These are phyloP conservation scores for Leptographium wingfieldii DNA, from an alignment of 2,329 filamentous ascomycete species.

Conservation along the genomic window DNA sequence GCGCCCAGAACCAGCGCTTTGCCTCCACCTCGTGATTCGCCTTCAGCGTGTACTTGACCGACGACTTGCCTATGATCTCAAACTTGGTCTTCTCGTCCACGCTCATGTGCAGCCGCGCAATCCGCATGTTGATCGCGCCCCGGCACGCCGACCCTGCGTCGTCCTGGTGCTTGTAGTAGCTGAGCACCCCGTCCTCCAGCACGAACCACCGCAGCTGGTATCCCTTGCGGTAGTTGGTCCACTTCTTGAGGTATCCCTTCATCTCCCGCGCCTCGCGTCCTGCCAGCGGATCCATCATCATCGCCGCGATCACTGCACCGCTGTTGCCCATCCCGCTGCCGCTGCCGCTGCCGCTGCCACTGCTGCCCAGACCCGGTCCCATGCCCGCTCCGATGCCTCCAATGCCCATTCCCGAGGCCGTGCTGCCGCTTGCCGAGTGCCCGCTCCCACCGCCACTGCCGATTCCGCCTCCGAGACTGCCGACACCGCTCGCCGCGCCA, in stretches of 20 bases:
- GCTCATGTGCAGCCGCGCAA: constrained; percentile 90
- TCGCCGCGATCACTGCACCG: neutral
- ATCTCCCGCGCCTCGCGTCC: constrained; percentile 88
- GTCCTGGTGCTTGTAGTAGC: constrained; percentile 99
- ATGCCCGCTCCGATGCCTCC: neutral
- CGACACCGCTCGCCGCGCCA: neutral
- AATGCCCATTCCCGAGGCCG: neutral
- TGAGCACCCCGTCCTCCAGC: constrained; percentile 89
- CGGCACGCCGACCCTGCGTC: constrained; percentile 92
- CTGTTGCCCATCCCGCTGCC: neutral
- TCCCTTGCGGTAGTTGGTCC: constrained; percentile 96
- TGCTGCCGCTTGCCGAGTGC: neutral
- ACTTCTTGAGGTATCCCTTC: constrained; percentile 98
- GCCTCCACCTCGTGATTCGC: constrained; percentile 97
- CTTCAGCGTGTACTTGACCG: constrained; percentile 95
- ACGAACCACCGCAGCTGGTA: constrained; percentile 98
- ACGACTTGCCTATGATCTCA: constrained; percentile 95
- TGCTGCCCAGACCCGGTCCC: neutral
- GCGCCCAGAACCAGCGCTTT: constrained; percentile 96
- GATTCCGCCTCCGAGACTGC: neutral
- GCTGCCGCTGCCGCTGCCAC: neutral
- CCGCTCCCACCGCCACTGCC: neutral
- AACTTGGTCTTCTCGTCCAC: constrained; percentile 95
- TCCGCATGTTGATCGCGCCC: constrained; percentile 97
- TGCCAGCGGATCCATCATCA: constrained; percentile 40